Evolutionary conservation across 176 grass and related monocot genomes (phyloP).

Genomic region (Lolium perenne): DNA sequence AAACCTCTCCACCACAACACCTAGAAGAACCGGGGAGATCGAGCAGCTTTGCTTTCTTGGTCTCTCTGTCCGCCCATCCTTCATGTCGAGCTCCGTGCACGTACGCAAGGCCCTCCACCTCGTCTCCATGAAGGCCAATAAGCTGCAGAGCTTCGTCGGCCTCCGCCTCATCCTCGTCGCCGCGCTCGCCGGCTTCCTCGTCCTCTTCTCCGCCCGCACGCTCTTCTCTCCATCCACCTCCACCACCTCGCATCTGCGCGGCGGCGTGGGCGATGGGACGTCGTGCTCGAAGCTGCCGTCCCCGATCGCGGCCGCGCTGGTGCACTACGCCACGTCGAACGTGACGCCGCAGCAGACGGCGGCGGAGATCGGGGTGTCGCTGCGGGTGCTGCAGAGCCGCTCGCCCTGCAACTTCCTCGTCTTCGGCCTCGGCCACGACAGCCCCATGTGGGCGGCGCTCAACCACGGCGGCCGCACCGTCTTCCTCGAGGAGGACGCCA

Average conservation of each 20-base stretch:
- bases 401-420: conserved; percentile 80
- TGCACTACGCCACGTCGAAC: conserved; percentile 64
- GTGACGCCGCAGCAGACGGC: conserved; percentile 61
- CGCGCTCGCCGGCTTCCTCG: conserved; percentile 41
- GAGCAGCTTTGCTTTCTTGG: background rate
- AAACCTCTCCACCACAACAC: background rate
- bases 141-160: conserved; percentile 38
- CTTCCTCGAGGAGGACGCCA: conserved; percentile 92
- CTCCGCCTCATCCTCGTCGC: conserved; percentile 41
- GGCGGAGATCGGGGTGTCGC: conserved; percentile 58
- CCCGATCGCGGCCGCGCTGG: conserved; percentile 55
- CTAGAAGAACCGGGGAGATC: background rate
- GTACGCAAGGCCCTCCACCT: conserved; percentile 52
- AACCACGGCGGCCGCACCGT: conserved; percentile 89
- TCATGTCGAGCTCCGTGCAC: conserved; percentile 56
- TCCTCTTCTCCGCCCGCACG: conserved; percentile 47
- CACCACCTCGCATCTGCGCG: background rate
- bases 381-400: conserved; percentile 46
- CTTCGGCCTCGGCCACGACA: conserved; percentile 66
- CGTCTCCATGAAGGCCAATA: conserved; percentile 43
- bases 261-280: background rate
- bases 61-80: too few relatives aligned
- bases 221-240: background rate
- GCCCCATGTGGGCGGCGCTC: conserved; percentile 82
- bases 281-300: conserved; percentile 32